These are phyloP conservation scores for Pichia pseudocactophila DNA, from an alignment of 805 yeast species.

Conservation along the genomic window DNA sequence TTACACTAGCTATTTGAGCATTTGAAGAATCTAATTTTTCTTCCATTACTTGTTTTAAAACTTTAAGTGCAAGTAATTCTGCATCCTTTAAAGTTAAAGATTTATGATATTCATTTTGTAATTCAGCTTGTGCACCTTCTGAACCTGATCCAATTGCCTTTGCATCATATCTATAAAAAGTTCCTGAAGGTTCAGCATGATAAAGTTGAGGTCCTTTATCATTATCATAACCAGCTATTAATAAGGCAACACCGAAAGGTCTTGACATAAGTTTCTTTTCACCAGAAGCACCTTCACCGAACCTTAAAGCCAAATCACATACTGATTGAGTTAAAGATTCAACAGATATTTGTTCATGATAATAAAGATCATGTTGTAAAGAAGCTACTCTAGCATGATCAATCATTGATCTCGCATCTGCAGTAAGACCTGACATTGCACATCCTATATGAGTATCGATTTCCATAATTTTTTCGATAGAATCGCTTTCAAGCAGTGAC, in stretches of 20 bases:
- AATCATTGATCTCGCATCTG: constrained; percentile 97
- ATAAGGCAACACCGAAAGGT: constrained; percentile 96
- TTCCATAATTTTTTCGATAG: constrained; percentile 93
- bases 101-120: constrained; percentile 92
- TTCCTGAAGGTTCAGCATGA: constrained; percentile 99
- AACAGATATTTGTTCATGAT: constrained; percentile 85
- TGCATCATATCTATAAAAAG: constrained; percentile 95
- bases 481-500: constrained; percentile 77
- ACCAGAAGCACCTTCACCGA: constrained; percentile 96
- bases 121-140: constrained; percentile 97
- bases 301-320: constrained; percentile 91
- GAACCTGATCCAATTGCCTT: constrained; percentile 98
- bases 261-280: constrained; percentile 94
- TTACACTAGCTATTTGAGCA: constrained; percentile 91
- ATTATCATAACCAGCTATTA: constrained; percentile 89
- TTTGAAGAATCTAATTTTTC: constrained; percentile 92
- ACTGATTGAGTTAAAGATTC: constrained; percentile 94
- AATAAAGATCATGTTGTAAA: constrained; percentile 80
- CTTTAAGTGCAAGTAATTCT: constrained; percentile 78
- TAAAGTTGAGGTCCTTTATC: constrained; percentile 93
- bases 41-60: constrained; percentile 97
- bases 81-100: constrained; percentile 89
- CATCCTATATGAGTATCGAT: constrained; percentile 92
- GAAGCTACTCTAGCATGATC: constrained; percentile 93
- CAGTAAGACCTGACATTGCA: constrained; percentile 98